phyloP scores from a whole-genome alignment of 129 eudicot genomes.

The Artemisia argyi region DNA sequence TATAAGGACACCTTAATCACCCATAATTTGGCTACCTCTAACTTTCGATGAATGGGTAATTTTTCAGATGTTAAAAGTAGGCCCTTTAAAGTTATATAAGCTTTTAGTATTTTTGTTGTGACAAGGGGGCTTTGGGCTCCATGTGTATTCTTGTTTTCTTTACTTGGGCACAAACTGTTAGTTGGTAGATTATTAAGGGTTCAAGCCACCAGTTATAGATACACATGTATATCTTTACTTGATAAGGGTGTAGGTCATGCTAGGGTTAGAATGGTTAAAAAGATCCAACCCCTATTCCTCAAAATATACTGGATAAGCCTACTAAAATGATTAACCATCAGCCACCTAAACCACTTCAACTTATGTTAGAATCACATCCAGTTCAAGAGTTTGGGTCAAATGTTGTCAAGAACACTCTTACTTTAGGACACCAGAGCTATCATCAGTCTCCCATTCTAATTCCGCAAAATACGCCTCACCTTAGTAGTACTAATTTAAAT shows the following conservation, averaged over 20 bases:
- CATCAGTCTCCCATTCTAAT: constrained; percentile 42
- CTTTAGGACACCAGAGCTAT: constrained; percentile 41
- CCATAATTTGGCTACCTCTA: constrained; percentile 41
- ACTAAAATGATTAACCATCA: constrained; percentile 20
- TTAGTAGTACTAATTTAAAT: constrained; percentile 29
- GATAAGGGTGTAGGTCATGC: constrained; percentile 83
- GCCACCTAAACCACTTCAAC: no score
- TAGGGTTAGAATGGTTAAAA: constrained; percentile 67
- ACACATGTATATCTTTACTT: constrained; percentile 69
- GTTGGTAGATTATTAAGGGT: not conserved
- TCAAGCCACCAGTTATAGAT: no score
- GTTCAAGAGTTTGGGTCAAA: constrained; percentile 59
- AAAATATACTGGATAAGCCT: constrained; percentile 57
- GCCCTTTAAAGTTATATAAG: not conserved
- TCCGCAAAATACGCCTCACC: constrained; percentile 43
- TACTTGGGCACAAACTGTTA: not conserved
- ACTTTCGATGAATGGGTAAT: constrained; percentile 24
- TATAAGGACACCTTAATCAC: constrained; percentile 8
- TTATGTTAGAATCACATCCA: constrained; percentile 46
- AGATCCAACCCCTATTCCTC: constrained; percentile 50
- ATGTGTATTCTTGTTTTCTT: not conserved
- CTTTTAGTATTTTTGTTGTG: constrained; percentile 1
- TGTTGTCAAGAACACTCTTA: constrained; percentile 49
- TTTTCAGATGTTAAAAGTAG: not conserved
- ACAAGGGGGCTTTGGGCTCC: not conserved